phyloP scores from a whole-genome alignment of 2,329 filamentous ascomycete species.

The Pyrenochaeta sp. region DNA sequence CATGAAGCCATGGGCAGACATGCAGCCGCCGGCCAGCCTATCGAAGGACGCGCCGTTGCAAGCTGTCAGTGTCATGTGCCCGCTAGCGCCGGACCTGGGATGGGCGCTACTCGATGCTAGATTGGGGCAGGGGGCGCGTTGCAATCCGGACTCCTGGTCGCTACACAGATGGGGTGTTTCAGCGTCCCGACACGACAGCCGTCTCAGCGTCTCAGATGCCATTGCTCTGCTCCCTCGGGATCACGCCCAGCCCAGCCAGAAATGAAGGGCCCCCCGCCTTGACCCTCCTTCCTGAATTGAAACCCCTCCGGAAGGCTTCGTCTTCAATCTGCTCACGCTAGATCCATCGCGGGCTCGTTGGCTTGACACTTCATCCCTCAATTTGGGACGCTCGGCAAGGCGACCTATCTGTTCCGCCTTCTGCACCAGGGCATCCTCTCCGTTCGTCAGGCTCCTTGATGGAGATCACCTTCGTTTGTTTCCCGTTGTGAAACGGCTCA shows the following conservation, averaged over 20 bases:
- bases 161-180: conserved; percentile 1
- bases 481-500: conserved; percentile 36
- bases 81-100: conserved; percentile 6
- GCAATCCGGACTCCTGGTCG: conserved; percentile 4
- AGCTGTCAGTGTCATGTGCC: conserved; percentile 6
- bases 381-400: neutral
- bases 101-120: conserved; percentile 1
- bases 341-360: conserved; percentile 10
- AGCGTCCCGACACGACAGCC: conserved; percentile 5
- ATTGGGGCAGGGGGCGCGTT: conserved; percentile 4
- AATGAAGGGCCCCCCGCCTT: neutral
- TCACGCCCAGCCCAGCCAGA: conserved; percentile 1
- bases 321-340: conserved; percentile 8
- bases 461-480: conserved; percentile 35
- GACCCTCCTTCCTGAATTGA: conserved; percentile 6
- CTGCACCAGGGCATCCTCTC: conserved; percentile 3
- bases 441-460: conserved; percentile 29
- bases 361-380: conserved; percentile 10
- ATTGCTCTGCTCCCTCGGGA: conserved; percentile 6
- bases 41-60: neutral
- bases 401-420: conserved; percentile 1
- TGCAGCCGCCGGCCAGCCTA: neutral
- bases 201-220: conserved; percentile 12
- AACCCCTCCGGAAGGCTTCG: conserved; percentile 6
- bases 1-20: neutral